A percentile compares a stretch with the other conserved stretches of the same genome.
Evolutionary conservation across 495 filamentous ascomycete species (phyloP).

Genomic region (Lindgomyces ingoldianus): DNA sequence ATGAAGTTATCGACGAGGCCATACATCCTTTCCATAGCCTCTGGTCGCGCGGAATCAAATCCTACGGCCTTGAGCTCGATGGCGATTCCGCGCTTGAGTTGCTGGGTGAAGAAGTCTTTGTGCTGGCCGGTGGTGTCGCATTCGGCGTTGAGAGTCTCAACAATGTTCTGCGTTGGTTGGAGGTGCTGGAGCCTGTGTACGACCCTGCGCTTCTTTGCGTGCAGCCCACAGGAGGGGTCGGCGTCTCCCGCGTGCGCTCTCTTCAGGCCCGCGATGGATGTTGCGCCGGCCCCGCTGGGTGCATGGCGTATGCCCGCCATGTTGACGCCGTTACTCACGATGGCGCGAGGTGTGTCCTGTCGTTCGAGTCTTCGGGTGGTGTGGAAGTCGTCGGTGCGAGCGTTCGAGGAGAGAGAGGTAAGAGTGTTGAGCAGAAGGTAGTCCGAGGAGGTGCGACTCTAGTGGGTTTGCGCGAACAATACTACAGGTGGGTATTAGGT

Average conservation of each 20-base stretch:
- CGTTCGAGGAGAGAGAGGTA: background rate
- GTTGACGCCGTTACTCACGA: background rate
- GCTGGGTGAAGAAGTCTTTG: constrained; percentile 38
- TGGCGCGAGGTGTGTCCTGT: background rate
- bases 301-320: constrained; percentile 20
- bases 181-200: constrained; percentile 49
- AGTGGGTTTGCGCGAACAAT: too few species aligned
- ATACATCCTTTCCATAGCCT: constrained; percentile 61
- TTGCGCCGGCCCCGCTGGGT: constrained; percentile 11
- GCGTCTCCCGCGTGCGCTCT: constrained; percentile 11
- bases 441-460: too few species aligned
- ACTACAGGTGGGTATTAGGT: background rate
- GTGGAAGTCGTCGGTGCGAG: background rate
- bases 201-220: constrained; percentile 49
- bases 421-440: background rate
- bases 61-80: constrained; percentile 57
- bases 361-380: background rate
- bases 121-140: constrained; percentile 42
- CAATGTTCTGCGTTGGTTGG: constrained; percentile 37
- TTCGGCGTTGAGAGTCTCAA: constrained; percentile 50
- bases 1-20: constrained; percentile 67
- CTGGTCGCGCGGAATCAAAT: constrained; percentile 58
- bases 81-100: constrained; percentile 61
- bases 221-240: constrained; percentile 10
- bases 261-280: constrained; percentile 18